Conservation (phyloP, 805 yeast species). For the Hanseniaspora lachancei region DNA sequence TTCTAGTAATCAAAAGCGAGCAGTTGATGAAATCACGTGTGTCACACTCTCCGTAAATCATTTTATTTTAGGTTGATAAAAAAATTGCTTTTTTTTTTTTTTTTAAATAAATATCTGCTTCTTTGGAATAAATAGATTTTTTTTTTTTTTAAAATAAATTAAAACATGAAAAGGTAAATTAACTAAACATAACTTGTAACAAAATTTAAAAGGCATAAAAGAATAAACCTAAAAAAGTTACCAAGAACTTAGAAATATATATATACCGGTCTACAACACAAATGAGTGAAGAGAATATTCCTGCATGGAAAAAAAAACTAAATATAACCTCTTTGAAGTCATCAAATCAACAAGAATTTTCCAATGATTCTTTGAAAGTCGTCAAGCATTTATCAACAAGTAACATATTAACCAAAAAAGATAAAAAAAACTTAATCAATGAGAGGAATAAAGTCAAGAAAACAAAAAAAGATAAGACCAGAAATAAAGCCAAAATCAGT, state of each 20-base stretch:
- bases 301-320: slow-evolving; percentile 28
- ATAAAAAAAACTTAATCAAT: slow-evolving; percentile 20
- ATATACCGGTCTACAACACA: too few species aligned
- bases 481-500: slow-evolving; percentile 18
- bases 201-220: too few species aligned
- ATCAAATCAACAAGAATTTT: slow-evolving; percentile 12
- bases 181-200: too few species aligned
- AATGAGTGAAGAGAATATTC: slow-evolving; percentile 19
- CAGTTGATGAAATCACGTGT: too few species aligned
- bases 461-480: slow-evolving; percentile 22
- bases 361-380: slow-evolving; percentile 26
- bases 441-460: slow-evolving; percentile 13
- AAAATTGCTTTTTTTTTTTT: neutral
- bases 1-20: too few species aligned
- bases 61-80: neutral
- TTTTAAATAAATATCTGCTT: neutral
- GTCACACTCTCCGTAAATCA: neutral
- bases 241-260: too few species aligned
- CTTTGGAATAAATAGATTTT: neutral
- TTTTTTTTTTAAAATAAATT: too few species aligned
- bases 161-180: too few species aligned
- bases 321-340: slow-evolving; percentile 17
- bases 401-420: slow-evolving; percentile 22
- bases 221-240: too few species aligned
- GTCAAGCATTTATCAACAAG: slow-evolving; percentile 28